Base-by-base conservation (phyloP, 495 filamentous ascomycete genomes). In the Trichoderma virens region DNA sequence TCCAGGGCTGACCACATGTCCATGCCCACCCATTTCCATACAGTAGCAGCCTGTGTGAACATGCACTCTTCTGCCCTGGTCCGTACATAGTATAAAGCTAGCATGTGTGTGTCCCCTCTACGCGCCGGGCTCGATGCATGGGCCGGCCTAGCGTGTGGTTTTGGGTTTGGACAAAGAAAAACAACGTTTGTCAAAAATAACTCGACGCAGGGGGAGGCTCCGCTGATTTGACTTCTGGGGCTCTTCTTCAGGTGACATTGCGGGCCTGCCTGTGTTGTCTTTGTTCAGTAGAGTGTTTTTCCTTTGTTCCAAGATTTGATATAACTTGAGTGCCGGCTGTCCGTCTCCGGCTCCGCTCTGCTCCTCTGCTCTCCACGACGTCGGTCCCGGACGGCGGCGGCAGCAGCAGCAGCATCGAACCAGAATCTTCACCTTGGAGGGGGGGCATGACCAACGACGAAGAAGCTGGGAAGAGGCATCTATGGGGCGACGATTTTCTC, bases 351-450 rank as follows among this genome's bases (percentile, higher is more conserved):
- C 25, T 56, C 25, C 51, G 5, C 23, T 56, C 51, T 28, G 5
- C 18, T 28, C 13, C 25, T 30, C 51, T 56, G 6, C 18, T 56
- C 25, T 27, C 51, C 51, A 56, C 51, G 51, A 56, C 51, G 51
- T 56, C 51, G 51, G 51, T 56, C 51, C 51, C 51, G 51, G 51
- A 20, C 51, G 51, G 51, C 25, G 51, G 51, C 51, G 51, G 51
- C 51, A 28, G 51, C 16, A 56, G 18, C 23, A 56, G 3, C 25
- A 56, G 16, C n/a, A 27, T 11, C 23, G 30, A 31, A 8, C 9
- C 23, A 28, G n/a, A 9, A 20, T 23, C 9, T 47, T 47, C 20
- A 8, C 20, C 18, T 8, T 20, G 18, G 43, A 20, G 51, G 25
- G 14, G 51, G 27, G 51, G 51, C 6, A 56, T 56, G 51, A 56